Base-by-base conservation (phyloP, 2,329 filamentous ascomycete species). In the Penicillium sp. region DNA sequence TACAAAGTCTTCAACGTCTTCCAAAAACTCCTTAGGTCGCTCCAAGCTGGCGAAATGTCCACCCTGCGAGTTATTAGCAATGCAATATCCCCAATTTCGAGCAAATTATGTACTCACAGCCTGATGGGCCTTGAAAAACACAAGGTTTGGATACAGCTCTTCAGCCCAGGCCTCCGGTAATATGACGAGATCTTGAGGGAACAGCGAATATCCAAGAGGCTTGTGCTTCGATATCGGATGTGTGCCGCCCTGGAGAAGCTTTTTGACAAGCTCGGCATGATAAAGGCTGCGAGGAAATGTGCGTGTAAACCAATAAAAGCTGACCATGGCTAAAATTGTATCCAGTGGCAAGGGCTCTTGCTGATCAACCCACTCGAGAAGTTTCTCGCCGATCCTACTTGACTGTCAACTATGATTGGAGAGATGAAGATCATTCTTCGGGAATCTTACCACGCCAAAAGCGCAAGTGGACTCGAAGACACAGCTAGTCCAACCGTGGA, bases 401-500 rank as follows among this genome's bases (percentile, higher is more conserved):
- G 9, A 5, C 31, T 11, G 40, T 56, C 34, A 56, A 44, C 34
- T 11, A 40, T 9, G 13, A 21, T 16, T 1, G 5, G 9, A 36
- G 13, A 18, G 24, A 2, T 5, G 18, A 13, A 1, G 6, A 2
- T n/a, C 13, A n/a, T 4, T 36, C 14, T 7, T n/a, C 4, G 11
- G 2, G 18, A 16, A 6, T 34, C 39, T 47, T 59, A 68, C 78
- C 84, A 88, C 6, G 79, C 77, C 2, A 88, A 74, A 18, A 87
- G 63, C 0, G 83, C 81, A 1, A 87, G 57, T 0, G 85, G 85
- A 32, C 74, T 84, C 4, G 79, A 72, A 3, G 77, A 72, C 1
- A 87, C 67, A 0, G 77, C 79, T 5, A 85, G 73, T 0, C 83
- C 83, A 43, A 86, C 81, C 0, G 84, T 87, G 0, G 77, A 74